These are phyloP conservation scores for Antarctomyces pellizariae DNA, from an alignment of 495 filamentous ascomycete genomes.

Conservation along the genomic window DNA sequence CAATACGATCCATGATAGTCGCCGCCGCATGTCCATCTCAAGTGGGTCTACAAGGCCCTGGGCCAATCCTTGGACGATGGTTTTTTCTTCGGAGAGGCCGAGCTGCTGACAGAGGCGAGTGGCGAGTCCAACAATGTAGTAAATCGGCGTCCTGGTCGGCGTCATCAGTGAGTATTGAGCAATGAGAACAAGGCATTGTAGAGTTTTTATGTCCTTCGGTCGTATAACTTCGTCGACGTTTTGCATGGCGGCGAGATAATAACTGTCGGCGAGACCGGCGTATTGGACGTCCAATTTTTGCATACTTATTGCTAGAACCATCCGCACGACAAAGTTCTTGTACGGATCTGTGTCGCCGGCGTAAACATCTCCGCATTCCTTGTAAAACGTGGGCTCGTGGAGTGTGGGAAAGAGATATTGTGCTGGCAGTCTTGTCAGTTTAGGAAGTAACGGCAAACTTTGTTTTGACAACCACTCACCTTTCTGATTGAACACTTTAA, in stretches of 20 bases:
- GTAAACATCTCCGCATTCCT: constrained; percentile 60
- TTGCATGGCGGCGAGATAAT: constrained; percentile 68
- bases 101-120: constrained; percentile 69
- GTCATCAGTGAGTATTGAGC: constrained; percentile 82
- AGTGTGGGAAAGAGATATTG: constrained; percentile 68
- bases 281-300: constrained; percentile 62
- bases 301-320: constrained; percentile 81
- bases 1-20: constrained; percentile 64
- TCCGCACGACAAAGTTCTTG: constrained; percentile 63
- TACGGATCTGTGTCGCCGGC: constrained; percentile 49
- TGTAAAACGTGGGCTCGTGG: constrained; percentile 57
- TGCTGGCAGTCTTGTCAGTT: constrained; percentile 21
- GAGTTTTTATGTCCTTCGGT: constrained; percentile 58
- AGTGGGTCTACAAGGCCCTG: constrained; percentile 30
- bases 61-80: constrained; percentile 33
- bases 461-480: constrained; percentile 23
- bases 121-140: constrained; percentile 74
- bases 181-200: constrained; percentile 78
- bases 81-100: constrained; percentile 65
- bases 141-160: constrained; percentile 68
- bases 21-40: constrained; percentile 68
- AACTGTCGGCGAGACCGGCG: constrained; percentile 71
- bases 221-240: constrained; percentile 55
- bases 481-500: constrained; percentile 61
- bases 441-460: background rate